Percentiles rank a stretch among this genome's conserved stretches.
Conservation (phyloP, 352 stramenopile species). For the Phytophthora hybrid region DNA sequence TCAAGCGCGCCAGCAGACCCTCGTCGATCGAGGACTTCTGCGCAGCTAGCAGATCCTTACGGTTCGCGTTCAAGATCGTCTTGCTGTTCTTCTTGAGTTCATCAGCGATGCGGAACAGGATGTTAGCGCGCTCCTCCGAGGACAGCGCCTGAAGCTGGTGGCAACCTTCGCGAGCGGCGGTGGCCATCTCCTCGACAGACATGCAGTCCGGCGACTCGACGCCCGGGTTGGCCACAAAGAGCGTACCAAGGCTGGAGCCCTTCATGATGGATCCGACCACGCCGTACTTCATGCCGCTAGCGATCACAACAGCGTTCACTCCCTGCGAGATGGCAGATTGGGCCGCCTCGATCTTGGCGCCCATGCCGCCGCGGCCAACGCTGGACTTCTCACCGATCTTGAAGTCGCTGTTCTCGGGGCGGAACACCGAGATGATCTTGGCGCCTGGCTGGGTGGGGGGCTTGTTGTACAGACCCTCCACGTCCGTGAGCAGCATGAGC, state of each 20-base stretch:
- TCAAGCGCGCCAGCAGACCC: slow-evolving; percentile 74
- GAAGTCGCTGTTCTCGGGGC: slow-evolving; percentile 62
- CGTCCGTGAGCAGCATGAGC: slow-evolving; percentile 97
- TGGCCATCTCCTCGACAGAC: slow-evolving; percentile 84
- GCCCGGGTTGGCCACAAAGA: slow-evolving; percentile 85
- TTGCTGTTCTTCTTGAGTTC: slow-evolving; percentile 85
- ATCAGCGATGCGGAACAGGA: slow-evolving; percentile 91
- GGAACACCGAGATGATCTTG: slow-evolving; percentile 84
- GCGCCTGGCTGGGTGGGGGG: slow-evolving; percentile 76
- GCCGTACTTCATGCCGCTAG: slow-evolving; percentile 94
- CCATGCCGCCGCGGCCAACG: slow-evolving; percentile 95
- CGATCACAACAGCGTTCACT: slow-evolving; percentile 94
- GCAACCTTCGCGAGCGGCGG: slow-evolving; percentile 81
- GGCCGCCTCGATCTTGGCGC: slow-evolving; percentile 94
- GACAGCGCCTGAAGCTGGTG: slow-evolving; percentile 91
- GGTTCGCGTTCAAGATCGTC: slow-evolving; percentile 94
- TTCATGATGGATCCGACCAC: slow-evolving; percentile 92
- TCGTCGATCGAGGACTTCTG: slow-evolving; percentile 70
- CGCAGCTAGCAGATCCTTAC: slow-evolving; percentile 91
- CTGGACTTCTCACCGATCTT: slow-evolving; percentile 86
- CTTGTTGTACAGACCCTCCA: slow-evolving; percentile 96
- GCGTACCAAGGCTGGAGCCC: slow-evolving; percentile 79
- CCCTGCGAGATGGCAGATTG: slow-evolving; percentile 89
- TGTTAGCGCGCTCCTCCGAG: slow-evolving; percentile 85
- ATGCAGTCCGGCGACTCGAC: slow-evolving; percentile 41